Evolutionary conservation across 108 stramenopile species (phyloP).

Genomic region (Craspedostauros australis): DNA sequence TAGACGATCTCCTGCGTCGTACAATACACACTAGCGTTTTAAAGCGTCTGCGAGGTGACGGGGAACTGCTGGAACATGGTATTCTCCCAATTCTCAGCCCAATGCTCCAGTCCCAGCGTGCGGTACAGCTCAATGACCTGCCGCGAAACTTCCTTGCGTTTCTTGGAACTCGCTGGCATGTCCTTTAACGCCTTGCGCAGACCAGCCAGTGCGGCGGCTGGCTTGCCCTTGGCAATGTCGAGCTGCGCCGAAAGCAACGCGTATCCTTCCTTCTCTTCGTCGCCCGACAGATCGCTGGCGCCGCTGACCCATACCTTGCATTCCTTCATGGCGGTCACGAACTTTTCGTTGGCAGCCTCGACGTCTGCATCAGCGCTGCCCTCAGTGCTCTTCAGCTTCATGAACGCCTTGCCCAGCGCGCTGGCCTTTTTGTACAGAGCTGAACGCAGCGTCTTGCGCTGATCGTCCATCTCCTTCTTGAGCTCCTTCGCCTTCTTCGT

Average conservation of each 20-base stretch:
- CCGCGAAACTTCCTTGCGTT: too few species aligned
- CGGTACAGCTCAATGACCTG: too few species aligned
- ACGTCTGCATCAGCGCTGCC: conserved; percentile 5
- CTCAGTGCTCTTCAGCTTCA: too few species aligned
- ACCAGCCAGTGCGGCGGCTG: conserved; percentile 6
- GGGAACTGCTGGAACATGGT: too few species aligned
- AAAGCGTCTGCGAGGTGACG: too few species aligned
- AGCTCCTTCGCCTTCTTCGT: conserved; percentile 6
- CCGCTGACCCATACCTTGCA: conserved; percentile 10
- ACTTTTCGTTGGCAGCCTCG: neutral
- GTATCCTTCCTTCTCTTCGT: conserved; percentile 9
- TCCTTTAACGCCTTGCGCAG: conserved; percentile 20
- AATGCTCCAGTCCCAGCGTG: too few species aligned
- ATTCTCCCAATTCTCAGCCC: too few species aligned
- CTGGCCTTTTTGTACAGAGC: conserved; percentile 10
- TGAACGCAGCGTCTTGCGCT: conserved; percentile 11
- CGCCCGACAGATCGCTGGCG: conserved; percentile 5
- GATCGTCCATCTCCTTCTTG: conserved; percentile 31
- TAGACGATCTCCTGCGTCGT: too few species aligned
- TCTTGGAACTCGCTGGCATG: too few species aligned
- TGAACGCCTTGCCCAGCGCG: neutral
- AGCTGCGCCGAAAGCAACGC: conserved; percentile 6
- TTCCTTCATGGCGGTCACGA: conserved; percentile 12
- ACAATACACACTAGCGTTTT: too few species aligned
- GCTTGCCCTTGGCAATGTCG: conserved; percentile 6